A percentile compares a stretch with the other conserved stretches of the same genome.
phyloP scores from a whole-genome alignment of 768 basidiomycete species.

The Infundibulicybe gibba region DNA sequence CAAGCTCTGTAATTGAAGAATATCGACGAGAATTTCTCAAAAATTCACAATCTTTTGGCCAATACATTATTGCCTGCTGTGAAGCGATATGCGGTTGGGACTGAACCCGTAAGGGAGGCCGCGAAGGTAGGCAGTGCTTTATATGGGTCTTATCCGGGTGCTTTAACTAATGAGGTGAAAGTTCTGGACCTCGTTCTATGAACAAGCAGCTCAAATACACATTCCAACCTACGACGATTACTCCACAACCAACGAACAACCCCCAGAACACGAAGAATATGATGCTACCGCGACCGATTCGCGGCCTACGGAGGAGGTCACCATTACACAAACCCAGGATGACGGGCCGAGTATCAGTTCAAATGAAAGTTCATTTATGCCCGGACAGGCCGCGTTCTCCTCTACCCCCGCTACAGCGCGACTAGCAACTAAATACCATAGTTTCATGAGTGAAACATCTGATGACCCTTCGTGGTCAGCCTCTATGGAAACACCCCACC shows the following conservation, averaged over 20 bases:
- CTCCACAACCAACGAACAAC: conserved; percentile 50
- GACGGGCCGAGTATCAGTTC: conserved; percentile 43
- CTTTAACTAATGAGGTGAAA: conserved; percentile 20
- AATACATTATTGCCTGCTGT: conserved; percentile 82
- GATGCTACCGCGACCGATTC: conserved; percentile 18
- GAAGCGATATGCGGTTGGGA: conserved; percentile 84
- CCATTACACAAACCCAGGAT: conserved; percentile 15
- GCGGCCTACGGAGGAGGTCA: conserved; percentile 12
- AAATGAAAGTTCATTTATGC: conserved; percentile 73
- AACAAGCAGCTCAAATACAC: conserved; percentile 85
- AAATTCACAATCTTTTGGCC: conserved; percentile 81
- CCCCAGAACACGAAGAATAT: conserved; percentile 33
- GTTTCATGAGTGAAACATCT: conserved; percentile 32
- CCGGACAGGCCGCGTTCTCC: conserved; percentile 65
- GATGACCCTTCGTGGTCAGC: conserved; percentile 67
- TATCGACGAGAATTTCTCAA: conserved; percentile 91
- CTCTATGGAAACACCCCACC: conserved; percentile 63
- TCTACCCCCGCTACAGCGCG: conserved; percentile 70
- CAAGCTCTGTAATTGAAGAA: conserved; percentile 43
- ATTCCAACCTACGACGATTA: conserved; percentile 74
- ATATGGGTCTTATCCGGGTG: not conserved
- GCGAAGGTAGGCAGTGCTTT: conserved; percentile 61
- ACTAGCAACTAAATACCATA: conserved; percentile 30
- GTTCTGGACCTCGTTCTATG: conserved; percentile 98
- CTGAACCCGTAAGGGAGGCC: conserved; percentile 85